phyloP scores from a whole-genome alignment of 2,329 filamentous ascomycete species.

The Scolecobasidium constrictum region DNA sequence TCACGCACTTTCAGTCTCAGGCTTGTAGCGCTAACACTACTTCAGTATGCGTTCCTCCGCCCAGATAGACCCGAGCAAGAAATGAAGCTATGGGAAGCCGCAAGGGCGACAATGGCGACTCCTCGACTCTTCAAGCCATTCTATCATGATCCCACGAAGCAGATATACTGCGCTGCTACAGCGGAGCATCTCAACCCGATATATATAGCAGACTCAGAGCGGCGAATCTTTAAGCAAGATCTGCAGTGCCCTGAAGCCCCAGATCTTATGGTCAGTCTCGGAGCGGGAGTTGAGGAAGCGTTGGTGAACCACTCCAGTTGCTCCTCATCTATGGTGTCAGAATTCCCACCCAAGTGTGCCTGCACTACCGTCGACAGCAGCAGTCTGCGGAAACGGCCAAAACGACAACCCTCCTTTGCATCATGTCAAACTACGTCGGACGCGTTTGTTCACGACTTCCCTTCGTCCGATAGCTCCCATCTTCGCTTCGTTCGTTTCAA shows the following conservation, averaged over 20 bases:
- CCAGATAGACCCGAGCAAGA: conserved; percentile 28
- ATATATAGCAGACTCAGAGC: conserved; percentile 37
- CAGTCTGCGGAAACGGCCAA: neutral
- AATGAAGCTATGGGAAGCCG: conserved; percentile 40
- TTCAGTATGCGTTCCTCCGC: conserved; percentile 31
- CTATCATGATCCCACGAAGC: conserved; percentile 34
- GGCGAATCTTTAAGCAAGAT: conserved; percentile 25
- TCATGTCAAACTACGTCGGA: neutral
- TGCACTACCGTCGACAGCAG: neutral
- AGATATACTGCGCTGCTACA: conserved; percentile 33
- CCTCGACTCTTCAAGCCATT: conserved; percentile 42
- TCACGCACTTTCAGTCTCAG: neutral
- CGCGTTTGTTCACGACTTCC: conserved; percentile 1
- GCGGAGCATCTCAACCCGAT: conserved; percentile 42
- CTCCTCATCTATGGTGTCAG: neutral
- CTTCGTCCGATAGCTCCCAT: neutral
- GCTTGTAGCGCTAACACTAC: conserved; percentile 15
- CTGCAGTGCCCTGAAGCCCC: conserved; percentile 15
- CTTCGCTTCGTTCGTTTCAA: neutral
- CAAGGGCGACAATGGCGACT: conserved; percentile 39
- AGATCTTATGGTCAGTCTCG: conserved; percentile 19
- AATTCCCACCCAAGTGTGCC: neutral
- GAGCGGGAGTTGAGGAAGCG: conserved; percentile 14
- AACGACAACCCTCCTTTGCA: neutral
- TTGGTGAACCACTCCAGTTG: conserved; percentile 11